Evolutionary conservation across 306 rosid species (phyloP).

Genomic region (Acacia crassicarpa): DNA sequence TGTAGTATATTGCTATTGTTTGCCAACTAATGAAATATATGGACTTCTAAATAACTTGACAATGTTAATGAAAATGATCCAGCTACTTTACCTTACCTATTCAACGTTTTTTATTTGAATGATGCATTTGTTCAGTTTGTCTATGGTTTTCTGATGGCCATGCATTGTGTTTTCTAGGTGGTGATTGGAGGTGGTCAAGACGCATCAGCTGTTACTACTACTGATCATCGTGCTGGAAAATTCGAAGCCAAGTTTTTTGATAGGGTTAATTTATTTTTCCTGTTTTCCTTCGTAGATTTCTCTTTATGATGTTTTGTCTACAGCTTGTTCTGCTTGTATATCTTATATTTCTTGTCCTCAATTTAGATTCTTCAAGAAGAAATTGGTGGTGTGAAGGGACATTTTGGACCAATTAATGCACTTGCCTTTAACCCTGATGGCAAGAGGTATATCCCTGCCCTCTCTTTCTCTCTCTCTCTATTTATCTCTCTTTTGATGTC

Average conservation of each 20-base stretch:
- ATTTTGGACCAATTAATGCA: conserved; percentile 96
- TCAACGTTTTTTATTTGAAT: not conserved
- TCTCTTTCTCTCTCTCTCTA: not conserved
- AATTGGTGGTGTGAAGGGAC: conserved; percentile 98
- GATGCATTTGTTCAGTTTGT: not conserved
- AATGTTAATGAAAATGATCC: not conserved
- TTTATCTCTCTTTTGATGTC: not conserved
- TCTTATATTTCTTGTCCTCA: conserved; percentile 13
- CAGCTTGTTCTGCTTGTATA: not conserved
- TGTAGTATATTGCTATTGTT: not conserved
- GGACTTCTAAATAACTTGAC: not conserved
- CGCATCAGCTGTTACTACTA: conserved; percentile 83
- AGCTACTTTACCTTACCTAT: conserved; percentile 5
- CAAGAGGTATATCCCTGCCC: conserved; percentile 55
- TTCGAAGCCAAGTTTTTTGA: conserved; percentile 92
- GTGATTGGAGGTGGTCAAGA: conserved; percentile 99
- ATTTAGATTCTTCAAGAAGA: conserved; percentile 93
- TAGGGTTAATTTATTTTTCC: conserved; percentile 46
- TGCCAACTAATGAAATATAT: not conserved
- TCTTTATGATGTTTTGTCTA: not conserved
- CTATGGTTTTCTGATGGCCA: conserved; percentile 5
- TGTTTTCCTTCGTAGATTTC: not conserved
- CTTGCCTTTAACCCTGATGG: conserved; percentile 97
- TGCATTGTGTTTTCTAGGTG: conserved; percentile 48
- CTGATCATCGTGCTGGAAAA: conserved; percentile 94